Percentiles rank a stretch among this genome's conserved stretches.
Evolutionary conservation across 2,329 filamentous ascomycete genomes (phyloP).

Genomic region (Tolypocladium sp.): DNA sequence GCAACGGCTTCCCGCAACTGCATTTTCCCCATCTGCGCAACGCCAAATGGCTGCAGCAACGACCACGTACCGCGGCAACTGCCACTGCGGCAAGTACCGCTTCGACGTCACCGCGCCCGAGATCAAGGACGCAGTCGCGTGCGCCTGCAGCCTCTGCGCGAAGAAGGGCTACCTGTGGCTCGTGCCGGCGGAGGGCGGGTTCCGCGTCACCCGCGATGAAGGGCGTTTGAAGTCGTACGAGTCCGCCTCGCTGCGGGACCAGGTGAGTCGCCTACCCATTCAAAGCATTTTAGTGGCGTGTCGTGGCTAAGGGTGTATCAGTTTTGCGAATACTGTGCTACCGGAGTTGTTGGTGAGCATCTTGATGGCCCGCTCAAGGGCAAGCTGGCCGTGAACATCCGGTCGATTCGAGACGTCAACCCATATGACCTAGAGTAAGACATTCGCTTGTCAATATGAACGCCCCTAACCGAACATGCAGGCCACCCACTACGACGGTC

Average conservation of each 20-base stretch:
- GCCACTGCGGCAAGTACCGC: conserved; percentile 19
- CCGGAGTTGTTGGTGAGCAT: conserved; percentile 14
- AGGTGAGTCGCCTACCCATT: background rate
- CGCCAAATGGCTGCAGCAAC: background rate
- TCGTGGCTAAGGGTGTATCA: background rate
- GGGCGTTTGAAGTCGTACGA: background rate
- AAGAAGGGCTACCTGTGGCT: conserved; percentile 20
- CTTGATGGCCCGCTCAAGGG: conserved; percentile 9
- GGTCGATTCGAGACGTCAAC: conserved; percentile 12
- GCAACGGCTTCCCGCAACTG: background rate
- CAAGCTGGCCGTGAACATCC: conserved; percentile 13
- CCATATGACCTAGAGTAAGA: conserved; percentile 13
- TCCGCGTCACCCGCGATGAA: conserved; percentile 7
- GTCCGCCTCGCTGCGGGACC: background rate
- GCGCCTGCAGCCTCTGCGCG: conserved; percentile 14
- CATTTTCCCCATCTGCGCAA: background rate
- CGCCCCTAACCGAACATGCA: background rate
- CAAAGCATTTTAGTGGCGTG: background rate
- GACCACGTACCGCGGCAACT: conserved; percentile 12
- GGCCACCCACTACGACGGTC: background rate
- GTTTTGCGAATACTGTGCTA: conserved; percentile 19
- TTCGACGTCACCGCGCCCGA: conserved; percentile 10
- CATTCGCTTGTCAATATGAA: rapidly evolving
- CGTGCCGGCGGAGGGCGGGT: background rate
- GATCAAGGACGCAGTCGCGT: conserved; percentile 5